Conservation (phyloP, 345 rosid species). For the Euphorbia pulcherrima region DNA sequence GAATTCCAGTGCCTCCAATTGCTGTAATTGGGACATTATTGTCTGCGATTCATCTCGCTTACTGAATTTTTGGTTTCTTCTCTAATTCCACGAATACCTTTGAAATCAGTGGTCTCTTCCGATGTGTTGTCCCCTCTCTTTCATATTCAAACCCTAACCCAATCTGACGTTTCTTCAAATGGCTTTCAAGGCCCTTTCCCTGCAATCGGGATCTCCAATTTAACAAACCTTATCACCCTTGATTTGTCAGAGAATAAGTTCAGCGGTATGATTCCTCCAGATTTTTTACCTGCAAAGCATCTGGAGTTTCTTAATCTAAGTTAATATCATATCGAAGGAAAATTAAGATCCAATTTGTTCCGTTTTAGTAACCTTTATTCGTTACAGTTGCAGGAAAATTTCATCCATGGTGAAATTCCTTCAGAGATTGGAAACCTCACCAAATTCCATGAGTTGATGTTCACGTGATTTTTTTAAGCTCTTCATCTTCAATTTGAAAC, state of each 20-base stretch:
- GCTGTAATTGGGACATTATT: too few relatives aligned
- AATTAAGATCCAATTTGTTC: background rate
- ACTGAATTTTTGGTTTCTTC: too few relatives aligned
- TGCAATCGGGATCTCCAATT: background rate
- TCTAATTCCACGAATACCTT: too few relatives aligned
- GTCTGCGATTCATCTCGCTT: too few relatives aligned
- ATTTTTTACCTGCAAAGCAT: background rate
- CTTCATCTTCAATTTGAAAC: too few relatives aligned
- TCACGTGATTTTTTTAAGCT: too few relatives aligned
- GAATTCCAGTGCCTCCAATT: too few relatives aligned
- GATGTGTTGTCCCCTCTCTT: background rate
- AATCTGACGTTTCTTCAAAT: background rate
- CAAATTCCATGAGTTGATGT: too few relatives aligned
- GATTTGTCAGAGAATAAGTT: background rate
- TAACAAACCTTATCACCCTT: background rate
- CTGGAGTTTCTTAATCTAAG: background rate
- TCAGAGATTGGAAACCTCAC: background rate
- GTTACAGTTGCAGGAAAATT: background rate
- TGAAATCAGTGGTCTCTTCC: background rate
- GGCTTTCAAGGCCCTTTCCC: background rate
- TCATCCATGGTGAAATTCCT: background rate
- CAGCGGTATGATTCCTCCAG: background rate
- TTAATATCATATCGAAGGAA: background rate
- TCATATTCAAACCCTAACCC: background rate
- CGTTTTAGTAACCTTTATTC: background rate